phyloP scores from a whole-genome alignment of 148 eudicot genomes.

The Fagopyrum esculentum region DNA sequence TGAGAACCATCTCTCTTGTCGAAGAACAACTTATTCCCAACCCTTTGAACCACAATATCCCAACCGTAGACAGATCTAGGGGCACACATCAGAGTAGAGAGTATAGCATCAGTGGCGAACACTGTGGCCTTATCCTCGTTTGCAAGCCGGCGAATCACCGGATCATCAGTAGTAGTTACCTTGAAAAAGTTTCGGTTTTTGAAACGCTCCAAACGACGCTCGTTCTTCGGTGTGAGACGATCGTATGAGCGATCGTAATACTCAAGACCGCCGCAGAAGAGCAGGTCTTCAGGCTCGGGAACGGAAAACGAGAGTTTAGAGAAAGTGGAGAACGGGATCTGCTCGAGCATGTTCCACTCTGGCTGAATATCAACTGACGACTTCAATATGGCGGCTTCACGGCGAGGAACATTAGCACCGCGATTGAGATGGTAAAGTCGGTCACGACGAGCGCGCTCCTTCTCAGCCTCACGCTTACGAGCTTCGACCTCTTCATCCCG shows the following conservation, averaged over 20 bases:
- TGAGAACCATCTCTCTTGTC: conserved; percentile 93
- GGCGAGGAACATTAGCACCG: conserved; percentile 35
- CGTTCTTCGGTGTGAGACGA: conserved; percentile 67
- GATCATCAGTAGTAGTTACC: conserved; percentile 91
- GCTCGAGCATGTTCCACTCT: conserved; percentile 97
- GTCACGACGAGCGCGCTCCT: conserved; percentile 76
- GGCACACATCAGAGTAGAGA: conserved; percentile 77
- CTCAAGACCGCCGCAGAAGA: conserved; percentile 65
- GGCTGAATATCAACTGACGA: conserved; percentile 92
- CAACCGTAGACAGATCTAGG: conserved; percentile 84
- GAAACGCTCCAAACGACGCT: conserved; percentile 63
- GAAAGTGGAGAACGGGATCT: conserved; percentile 86
- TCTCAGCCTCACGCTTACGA: conserved; percentile 69
- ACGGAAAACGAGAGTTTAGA: conserved; percentile 63
- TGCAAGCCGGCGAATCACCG: conserved; percentile 68
- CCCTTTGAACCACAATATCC: conserved; percentile 92
- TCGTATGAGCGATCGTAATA: conserved; percentile 59
- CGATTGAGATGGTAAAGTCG: conserved; percentile 58
- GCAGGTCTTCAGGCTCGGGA: conserved; percentile 75
- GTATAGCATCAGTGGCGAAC: conserved; percentile 75
- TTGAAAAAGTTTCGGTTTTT: conserved; percentile 86
- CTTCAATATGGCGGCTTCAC: conserved; percentile 77
- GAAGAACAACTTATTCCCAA: conserved; percentile 84
- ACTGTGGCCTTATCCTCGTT: conserved; percentile 96
- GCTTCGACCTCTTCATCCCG: conserved; percentile 91